Percentiles rank a stretch among this genome's conserved stretches.
Evolutionary conservation across 495 filamentous ascomycete genomes (phyloP).

Genomic region (Aspergillus sclerotioniger): DNA sequence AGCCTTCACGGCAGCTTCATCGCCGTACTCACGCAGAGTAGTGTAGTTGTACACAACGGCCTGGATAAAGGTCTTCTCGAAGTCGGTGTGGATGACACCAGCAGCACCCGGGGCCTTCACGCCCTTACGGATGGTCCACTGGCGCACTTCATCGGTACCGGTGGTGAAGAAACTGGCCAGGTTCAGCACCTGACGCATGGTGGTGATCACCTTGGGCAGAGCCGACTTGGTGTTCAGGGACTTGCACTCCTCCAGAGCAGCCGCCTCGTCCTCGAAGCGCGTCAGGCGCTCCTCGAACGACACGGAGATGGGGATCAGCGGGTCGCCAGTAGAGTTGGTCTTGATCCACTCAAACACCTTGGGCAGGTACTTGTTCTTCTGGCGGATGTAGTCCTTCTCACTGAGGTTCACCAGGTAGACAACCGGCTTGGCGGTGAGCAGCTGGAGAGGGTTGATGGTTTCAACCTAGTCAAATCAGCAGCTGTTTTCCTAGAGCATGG

Average conservation of each 20-base stretch:
- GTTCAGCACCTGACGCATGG: conserved; percentile 89
- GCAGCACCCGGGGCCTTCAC: conserved; percentile 97
- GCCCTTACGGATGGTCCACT: conserved; percentile 96
- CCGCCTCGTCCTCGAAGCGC: conserved; percentile 70
- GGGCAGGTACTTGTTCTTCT: conserved; percentile 98
- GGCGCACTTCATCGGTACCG: conserved; percentile 92
- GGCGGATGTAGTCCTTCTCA: conserved; percentile 95
- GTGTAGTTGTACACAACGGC: conserved; percentile 84
- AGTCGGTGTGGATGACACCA: conserved; percentile 97
- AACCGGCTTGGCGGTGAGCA: conserved; percentile 94
- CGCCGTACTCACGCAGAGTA: conserved; percentile 76
- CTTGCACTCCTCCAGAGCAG: conserved; percentile 85
- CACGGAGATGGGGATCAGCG: conserved; percentile 89
- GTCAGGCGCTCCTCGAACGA: conserved; percentile 90
- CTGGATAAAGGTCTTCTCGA: conserved; percentile 99
- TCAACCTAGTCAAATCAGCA: conserved; percentile 66
- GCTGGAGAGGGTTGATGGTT: conserved; percentile 93
- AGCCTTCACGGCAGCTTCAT: conserved; percentile 84
- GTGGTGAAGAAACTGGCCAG: conserved; percentile 96
- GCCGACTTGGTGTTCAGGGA: conserved; percentile 81
- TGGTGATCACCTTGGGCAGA: conserved; percentile 88
- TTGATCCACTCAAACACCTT: conserved; percentile 95
- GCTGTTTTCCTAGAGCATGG: not conserved
- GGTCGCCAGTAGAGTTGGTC: conserved; percentile 78
- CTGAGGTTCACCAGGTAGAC: conserved; percentile 97